phyloP scores from a whole-genome alignment of 1,284 basidiomycete species.

The Pascua sp. region DNA sequence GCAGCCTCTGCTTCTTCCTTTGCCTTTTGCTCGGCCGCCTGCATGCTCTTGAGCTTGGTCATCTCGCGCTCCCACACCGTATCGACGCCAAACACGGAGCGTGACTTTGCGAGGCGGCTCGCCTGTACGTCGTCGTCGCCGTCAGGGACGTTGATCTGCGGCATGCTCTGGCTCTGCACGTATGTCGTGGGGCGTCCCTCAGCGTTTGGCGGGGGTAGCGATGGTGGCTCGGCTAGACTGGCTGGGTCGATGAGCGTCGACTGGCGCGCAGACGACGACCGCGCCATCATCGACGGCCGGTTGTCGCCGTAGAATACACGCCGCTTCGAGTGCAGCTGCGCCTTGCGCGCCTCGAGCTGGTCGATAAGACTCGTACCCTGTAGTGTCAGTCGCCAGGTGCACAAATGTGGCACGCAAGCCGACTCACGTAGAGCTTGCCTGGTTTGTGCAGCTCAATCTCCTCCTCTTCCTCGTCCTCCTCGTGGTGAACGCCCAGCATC shows the following conservation, averaged over 20 bases:
- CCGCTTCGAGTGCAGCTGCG: conserved; percentile 36
- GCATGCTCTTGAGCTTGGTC: conserved; percentile 36
- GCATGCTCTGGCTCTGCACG: not conserved
- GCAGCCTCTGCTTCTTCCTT: conserved; percentile 19
- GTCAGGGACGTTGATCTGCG: conserved; percentile 8
- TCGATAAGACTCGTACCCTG: conserved; percentile 47
- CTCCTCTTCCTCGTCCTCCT: conserved; percentile 24
- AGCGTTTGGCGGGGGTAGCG: not conserved
- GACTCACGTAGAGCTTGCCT: conserved; percentile 40
- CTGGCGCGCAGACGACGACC: conserved; percentile 9
- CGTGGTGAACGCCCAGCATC: not conserved
- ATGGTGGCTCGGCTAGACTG: not conserved
- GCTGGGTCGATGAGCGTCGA: conserved; percentile 15
- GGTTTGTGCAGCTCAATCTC: conserved; percentile 25
- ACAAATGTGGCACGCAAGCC: not conserved
- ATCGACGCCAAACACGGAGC: conserved; percentile 47
- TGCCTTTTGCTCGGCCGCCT: conserved; percentile 27
- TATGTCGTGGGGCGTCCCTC: not conserved
- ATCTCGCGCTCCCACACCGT: conserved; percentile 47
- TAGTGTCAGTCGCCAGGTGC: conserved; percentile 4
- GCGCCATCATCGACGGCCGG: conserved; percentile 48
- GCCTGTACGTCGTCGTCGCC: conserved; percentile 3
- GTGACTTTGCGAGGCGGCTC: conserved; percentile 27
- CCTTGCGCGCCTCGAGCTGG: conserved; percentile 45
- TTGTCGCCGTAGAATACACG: conserved; percentile 46